Percentiles rank a stretch among this genome's conserved stretches.
Conservation (phyloP, 495 filamentous ascomycete species). For the Rhizodiscina lignyota region DNA sequence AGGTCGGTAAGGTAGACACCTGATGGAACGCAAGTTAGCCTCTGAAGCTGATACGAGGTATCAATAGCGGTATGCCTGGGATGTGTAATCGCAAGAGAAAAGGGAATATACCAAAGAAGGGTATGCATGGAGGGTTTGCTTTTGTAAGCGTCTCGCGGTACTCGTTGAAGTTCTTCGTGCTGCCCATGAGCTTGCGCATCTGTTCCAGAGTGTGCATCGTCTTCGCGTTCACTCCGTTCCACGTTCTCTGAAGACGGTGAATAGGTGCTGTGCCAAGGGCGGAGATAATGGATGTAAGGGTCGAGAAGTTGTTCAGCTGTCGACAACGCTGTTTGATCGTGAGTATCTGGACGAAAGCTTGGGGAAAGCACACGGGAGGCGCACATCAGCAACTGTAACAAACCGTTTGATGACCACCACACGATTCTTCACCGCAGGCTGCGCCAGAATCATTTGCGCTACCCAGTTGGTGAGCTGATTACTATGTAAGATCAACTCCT, state of each 20-base stretch:
- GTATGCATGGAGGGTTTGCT: slow-evolving; percentile 92
- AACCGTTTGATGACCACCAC: slow-evolving; percentile 98
- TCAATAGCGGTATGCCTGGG: background rate
- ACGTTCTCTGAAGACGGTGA: slow-evolving; percentile 84
- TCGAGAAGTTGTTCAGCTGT: slow-evolving; percentile 86
- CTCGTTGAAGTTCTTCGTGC: slow-evolving; percentile 95
- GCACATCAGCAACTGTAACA: slow-evolving; percentile 84
- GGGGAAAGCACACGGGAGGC: slow-evolving; percentile 14
- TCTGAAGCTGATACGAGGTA: background rate
- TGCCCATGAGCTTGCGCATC: slow-evolving; percentile 91
- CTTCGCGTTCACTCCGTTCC: slow-evolving; percentile 76
- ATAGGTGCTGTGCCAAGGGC: slow-evolving; percentile 88
- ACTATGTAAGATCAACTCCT: slow-evolving; percentile 88
- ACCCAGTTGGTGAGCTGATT: slow-evolving; percentile 99
- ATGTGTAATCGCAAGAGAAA: too few relatives aligned
- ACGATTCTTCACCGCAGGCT: slow-evolving; percentile 83
- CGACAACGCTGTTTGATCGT: slow-evolving; percentile 66
- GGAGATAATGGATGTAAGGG: slow-evolving; percentile 95
- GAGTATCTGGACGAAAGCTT: background rate
- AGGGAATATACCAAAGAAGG: slow-evolving; percentile 71
- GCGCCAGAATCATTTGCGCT: slow-evolving; percentile 96
- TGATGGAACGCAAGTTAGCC: too few relatives aligned
- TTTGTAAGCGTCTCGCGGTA: slow-evolving; percentile 85
- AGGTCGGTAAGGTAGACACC: slow-evolving; percentile 95
- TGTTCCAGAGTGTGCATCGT: slow-evolving; percentile 65